Percentiles rank a stretch among this genome's conserved stretches.
Conservation (phyloP, 176 grass and related monocot genomes). For the Zizania latifolia region DNA sequence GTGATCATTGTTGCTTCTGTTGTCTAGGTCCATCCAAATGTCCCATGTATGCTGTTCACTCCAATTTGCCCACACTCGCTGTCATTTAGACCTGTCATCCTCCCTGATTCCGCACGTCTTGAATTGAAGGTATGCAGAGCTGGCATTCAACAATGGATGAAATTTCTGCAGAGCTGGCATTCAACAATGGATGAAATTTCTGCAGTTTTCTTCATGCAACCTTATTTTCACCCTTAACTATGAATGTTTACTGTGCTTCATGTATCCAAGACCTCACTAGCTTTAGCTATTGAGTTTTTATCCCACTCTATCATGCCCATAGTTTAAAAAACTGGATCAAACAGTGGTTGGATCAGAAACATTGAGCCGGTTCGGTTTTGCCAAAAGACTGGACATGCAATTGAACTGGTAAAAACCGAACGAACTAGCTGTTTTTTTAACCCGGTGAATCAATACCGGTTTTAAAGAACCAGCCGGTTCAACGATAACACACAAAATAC, state of each 20-base stretch:
- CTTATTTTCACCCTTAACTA: background rate
- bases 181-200: background rate
- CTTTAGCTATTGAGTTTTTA: background rate
- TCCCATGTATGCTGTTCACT: slow-evolving; percentile 96
- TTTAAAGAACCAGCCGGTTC: too few relatives aligned
- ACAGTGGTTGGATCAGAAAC: too few relatives aligned
- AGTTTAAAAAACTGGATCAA: too few relatives aligned
- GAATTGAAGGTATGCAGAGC: slow-evolving; percentile 80
- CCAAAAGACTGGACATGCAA: too few relatives aligned
- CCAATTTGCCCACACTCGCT: slow-evolving; percentile 95
- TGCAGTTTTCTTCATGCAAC: background rate
- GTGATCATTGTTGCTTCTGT: slow-evolving; percentile 17
- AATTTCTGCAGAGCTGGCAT: background rate
- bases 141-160: background rate
- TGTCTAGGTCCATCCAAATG: slow-evolving; percentile 91
- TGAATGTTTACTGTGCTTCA: background rate
- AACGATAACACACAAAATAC: too few relatives aligned
- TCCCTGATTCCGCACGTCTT: slow-evolving; percentile 84
- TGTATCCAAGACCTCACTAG: background rate
- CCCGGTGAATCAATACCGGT: too few relatives aligned
- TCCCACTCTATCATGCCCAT: background rate
- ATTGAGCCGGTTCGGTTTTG: too few relatives aligned
- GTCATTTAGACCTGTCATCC: slow-evolving; percentile 96
- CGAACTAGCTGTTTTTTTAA: too few relatives aligned
- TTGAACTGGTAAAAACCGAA: too few relatives aligned